Evolutionary conservation across 768 basidiomycete species (phyloP), one percentile per base, ranked within the genome.

Genomic region (Tephrocybe sp.): DNA sequence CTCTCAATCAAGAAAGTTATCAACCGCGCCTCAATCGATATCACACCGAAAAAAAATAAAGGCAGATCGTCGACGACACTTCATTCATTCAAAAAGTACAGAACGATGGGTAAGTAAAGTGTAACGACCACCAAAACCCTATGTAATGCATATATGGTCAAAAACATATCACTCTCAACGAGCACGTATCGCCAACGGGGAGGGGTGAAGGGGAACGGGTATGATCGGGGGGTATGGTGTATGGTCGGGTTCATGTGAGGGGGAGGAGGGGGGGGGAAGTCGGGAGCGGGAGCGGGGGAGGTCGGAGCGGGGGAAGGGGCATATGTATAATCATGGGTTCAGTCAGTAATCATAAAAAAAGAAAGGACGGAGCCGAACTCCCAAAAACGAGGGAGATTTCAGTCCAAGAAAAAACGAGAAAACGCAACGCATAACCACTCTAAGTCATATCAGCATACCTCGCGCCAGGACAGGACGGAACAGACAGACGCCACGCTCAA

Each of bases 111-210:
- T n/a, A n/a, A n/a, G n/a, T 44, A 30, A 36, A 45, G 27, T 28
- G 40, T 44, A 69, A 80, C 69, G 69, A 77, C 79, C 76, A 74
- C 73, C 70, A 69, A 72, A 78, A 72, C 71, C 73, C 70, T 62
- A 60, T 26, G n/a, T n/a, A n/a, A n/a, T 34, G 38, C 46, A 27
- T 38, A 47, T 7, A 16, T 13, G 16, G 18, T 8, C 18, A 35
- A 36, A 35, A 27, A 36, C 26, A 36, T 40, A 45, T 42, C 36
- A 53, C 47, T 54, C 52, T 53, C 52, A 47, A 42, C 39, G 41
- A 45, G 49, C 49, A 35, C 55, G 60, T 57, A 56, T 59, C 51
- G 53, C 56, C 46, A 54, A 59, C 53, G 52, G 52, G 75, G 73
- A 69, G 64, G 24, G 38, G 21, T 9, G 22, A n/a, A 25, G 21